Evolutionary conservation across 208 protist genomes (phyloP).

Genomic region (Balamuthia mandrillaris): DNA sequence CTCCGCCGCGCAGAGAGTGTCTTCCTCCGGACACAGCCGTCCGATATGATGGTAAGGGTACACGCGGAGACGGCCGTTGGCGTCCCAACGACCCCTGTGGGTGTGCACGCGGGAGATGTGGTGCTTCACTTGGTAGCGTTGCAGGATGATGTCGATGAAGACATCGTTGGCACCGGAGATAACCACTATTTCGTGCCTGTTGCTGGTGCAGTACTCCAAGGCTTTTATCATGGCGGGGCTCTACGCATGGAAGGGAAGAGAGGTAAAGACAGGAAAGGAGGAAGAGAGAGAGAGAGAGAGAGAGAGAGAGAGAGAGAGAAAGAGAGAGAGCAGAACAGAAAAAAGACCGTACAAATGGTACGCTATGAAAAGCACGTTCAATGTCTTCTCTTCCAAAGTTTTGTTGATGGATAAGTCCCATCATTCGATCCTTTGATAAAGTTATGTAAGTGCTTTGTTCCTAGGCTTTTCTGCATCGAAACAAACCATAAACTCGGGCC

Average conservation of each 20-base stretch:
- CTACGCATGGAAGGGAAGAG: neutral
- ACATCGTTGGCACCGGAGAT: conserved; percentile 28
- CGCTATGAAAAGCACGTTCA: neutral
- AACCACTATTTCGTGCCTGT: neutral
- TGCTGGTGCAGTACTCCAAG: neutral
- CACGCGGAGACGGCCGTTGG: neutral
- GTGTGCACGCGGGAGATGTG: neutral
- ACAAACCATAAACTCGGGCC: conserved; percentile 2
- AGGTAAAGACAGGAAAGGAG: no score
- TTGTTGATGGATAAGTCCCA: neutral
- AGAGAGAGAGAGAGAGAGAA: neutral
- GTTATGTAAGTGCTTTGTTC: no score
- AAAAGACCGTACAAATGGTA: neutral
- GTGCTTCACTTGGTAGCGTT: neutral
- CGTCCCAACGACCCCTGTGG: neutral
- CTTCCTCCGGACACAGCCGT: no score
- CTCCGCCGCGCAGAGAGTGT: neutral
- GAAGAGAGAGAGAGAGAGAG: no score
- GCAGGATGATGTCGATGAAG: conserved; percentile 29
- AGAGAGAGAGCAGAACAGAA: neutral
- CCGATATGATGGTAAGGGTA: conserved; percentile 8
- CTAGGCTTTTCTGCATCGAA: neutral
- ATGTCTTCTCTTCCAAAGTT: neutral
- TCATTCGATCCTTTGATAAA: conserved; percentile 1
- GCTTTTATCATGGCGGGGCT: neutral